These are phyloP conservation scores for Hyaloscypha bicolor DNA, from an alignment of 495 filamentous ascomycete genomes.

Conservation along the genomic window DNA sequence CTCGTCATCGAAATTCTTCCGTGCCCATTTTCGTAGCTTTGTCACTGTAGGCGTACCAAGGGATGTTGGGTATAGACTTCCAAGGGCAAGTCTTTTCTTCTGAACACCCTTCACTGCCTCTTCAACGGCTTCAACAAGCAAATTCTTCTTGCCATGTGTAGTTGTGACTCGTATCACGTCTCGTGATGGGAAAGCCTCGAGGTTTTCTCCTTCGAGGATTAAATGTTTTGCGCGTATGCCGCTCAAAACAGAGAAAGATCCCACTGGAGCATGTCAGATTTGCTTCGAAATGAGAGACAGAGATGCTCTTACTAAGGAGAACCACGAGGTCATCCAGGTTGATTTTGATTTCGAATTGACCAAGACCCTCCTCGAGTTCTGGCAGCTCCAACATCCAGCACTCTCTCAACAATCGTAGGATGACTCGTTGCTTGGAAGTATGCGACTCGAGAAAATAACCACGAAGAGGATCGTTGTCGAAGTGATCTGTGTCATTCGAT, in stretches of 20 bases:
- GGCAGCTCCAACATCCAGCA: constrained; percentile 32
- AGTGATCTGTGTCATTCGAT: constrained; percentile 34
- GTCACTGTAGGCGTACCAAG: neutral
- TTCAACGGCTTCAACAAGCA: constrained; percentile 14
- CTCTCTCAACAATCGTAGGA: constrained; percentile 26
- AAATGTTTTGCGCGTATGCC: constrained; percentile 10
- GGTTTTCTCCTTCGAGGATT: constrained; percentile 16
- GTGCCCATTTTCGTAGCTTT: neutral
- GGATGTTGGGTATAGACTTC: constrained; percentile 10
- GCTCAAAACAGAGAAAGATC: constrained; percentile 10
- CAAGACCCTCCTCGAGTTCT: constrained; percentile 26
- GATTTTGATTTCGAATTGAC: constrained; percentile 31
- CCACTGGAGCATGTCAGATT: constrained; percentile 17
- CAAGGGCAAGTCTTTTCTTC: constrained; percentile 11
- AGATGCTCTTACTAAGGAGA: constrained; percentile 23
- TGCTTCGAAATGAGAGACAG: no score
- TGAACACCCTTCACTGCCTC: constrained; percentile 1
- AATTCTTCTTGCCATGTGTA: constrained; percentile 13
- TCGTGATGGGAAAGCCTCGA: constrained; percentile 24
- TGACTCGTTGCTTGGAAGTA: constrained; percentile 28
- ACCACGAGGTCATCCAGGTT: constrained; percentile 22
- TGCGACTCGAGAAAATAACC: constrained; percentile 32
- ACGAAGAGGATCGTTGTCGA: constrained; percentile 25
- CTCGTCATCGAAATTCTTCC: neutral
- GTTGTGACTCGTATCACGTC: constrained; percentile 29